A percentile compares a stretch with the other conserved stretches of the same genome.
Evolutionary conservation across 306 rosid genomes (phyloP).

Genomic region (Trifolium pratense): DNA sequence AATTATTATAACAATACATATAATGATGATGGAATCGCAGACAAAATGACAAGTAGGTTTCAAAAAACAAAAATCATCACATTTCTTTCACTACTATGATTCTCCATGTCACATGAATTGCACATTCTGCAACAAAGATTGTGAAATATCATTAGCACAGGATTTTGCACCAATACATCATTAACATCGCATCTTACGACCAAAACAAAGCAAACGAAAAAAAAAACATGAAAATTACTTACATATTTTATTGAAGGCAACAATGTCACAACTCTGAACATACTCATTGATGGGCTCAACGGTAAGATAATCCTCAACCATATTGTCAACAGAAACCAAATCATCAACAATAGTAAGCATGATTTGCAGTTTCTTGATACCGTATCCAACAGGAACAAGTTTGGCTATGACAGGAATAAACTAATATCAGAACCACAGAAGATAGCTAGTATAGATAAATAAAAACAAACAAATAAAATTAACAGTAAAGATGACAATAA

Average conservation of each 20-base stretch:
- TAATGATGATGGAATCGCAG: background rate
- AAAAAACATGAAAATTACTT: slow-evolving; percentile 40
- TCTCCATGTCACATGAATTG: background rate
- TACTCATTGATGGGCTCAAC: slow-evolving; percentile 79
- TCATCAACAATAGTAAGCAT: slow-evolving; percentile 88
- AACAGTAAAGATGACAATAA: background rate
- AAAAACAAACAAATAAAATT: background rate
- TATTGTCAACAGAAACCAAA: slow-evolving; percentile 79
- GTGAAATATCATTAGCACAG: slow-evolving; percentile 31
- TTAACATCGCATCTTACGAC: too few species aligned
- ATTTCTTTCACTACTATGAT: background rate
- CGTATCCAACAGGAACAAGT: slow-evolving; percentile 89
- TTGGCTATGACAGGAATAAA: slow-evolving; percentile 60
- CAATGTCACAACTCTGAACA: slow-evolving; percentile 96
- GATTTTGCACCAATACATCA: background rate
- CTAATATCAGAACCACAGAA: slow-evolving; percentile 24
- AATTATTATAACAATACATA: slow-evolving; percentile 2
- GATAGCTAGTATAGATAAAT: background rate
- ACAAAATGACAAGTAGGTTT: slow-evolving; percentile 1
- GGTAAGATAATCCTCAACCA: slow-evolving; percentile 71
- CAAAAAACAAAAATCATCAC: slow-evolving; percentile 11
- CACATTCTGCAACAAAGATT: slow-evolving; percentile 48
- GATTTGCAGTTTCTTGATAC: slow-evolving; percentile 85
- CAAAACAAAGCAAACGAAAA: background rate
- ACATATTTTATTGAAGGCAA: slow-evolving; percentile 91